phyloP scores from a whole-genome alignment of 768 basidiomycete genomes.

The Galerina marginata region DNA sequence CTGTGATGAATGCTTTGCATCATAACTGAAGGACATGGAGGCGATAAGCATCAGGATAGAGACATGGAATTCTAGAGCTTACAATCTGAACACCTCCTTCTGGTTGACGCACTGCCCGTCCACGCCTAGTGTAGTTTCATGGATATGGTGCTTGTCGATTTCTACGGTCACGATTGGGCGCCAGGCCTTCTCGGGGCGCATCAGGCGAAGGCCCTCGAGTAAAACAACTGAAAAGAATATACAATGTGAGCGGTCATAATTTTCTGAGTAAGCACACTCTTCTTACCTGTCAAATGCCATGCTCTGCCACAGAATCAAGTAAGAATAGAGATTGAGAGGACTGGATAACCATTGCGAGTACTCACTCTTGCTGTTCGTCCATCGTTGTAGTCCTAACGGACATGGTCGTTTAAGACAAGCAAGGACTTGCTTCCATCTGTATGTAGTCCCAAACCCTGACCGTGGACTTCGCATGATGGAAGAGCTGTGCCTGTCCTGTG shows the following conservation, averaged over 20 bases:
- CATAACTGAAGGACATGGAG: slow-evolving; percentile 37
- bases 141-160: slow-evolving; percentile 53
- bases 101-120: slow-evolving; percentile 77
- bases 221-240: slow-evolving; percentile 38
- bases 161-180: slow-evolving; percentile 66
- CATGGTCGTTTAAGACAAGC: no score
- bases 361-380: background rate
- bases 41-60: background rate
- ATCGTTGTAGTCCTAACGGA: background rate
- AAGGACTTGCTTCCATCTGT: no score
- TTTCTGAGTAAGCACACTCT: background rate
- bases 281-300: slow-evolving; percentile 40
- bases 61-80: slow-evolving; percentile 26
- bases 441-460: no score
- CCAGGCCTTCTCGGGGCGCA: slow-evolving; percentile 71
- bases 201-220: slow-evolving; percentile 47
- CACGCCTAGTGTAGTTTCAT: slow-evolving; percentile 64
- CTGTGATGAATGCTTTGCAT: slow-evolving; percentile 41
- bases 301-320: slow-evolving; percentile 23
- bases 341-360: background rate
- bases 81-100: slow-evolving; percentile 60
- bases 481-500: no score
- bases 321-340: background rate
- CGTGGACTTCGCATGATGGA: no score
- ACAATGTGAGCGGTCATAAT: background rate